These are phyloP conservation scores for Rhizopus delemar DNA, from an alignment of 371 early-diverging fungal species.

Conservation along the genomic window DNA sequence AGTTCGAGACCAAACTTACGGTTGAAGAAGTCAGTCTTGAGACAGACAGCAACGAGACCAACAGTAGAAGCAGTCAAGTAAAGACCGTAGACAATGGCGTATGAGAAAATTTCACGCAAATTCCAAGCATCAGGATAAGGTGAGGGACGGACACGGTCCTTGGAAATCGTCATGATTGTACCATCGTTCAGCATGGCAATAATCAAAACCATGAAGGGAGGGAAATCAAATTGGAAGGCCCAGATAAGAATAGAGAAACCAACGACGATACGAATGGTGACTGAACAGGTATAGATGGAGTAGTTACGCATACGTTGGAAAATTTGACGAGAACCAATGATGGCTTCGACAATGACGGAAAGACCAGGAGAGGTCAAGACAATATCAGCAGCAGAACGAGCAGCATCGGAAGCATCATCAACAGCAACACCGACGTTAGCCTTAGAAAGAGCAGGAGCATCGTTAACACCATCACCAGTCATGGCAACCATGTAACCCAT, in stretches of 20 bases:
- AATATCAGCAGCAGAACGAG: conserved; percentile 76
- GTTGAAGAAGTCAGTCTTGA: conserved; percentile 48
- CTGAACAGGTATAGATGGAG: conserved; percentile 62
- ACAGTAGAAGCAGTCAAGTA: conserved; percentile 60
- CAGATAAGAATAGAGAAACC: conserved; percentile 59
- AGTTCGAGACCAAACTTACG: conserved; percentile 40
- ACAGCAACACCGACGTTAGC: conserved; percentile 85
- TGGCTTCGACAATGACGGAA: conserved; percentile 68
- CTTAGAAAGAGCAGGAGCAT: conserved; percentile 90
- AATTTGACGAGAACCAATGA: conserved; percentile 66
- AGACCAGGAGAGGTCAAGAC: conserved; percentile 81
- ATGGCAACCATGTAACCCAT: conserved; percentile 81
- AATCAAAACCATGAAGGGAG: conserved; percentile 65
- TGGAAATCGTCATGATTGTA: conserved; percentile 63
- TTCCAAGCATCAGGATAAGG: conserved; percentile 62
- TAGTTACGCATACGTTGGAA: conserved; percentile 73
- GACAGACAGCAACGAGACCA: conserved; percentile 45
- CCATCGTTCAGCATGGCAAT: conserved; percentile 62
- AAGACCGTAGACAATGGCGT: conserved; percentile 56
- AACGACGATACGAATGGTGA: conserved; percentile 63
- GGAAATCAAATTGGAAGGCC: conserved; percentile 61
- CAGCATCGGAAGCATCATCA: conserved; percentile 75
- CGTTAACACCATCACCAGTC: conserved; percentile 97
- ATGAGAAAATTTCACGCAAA: conserved; percentile 57
- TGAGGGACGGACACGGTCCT: conserved; percentile 58